Evolutionary conservation across 2,329 filamentous ascomycete species (phyloP), one percentile per base, ranked within the genome.

Genomic region (Arthrocladium fulminans): DNA sequence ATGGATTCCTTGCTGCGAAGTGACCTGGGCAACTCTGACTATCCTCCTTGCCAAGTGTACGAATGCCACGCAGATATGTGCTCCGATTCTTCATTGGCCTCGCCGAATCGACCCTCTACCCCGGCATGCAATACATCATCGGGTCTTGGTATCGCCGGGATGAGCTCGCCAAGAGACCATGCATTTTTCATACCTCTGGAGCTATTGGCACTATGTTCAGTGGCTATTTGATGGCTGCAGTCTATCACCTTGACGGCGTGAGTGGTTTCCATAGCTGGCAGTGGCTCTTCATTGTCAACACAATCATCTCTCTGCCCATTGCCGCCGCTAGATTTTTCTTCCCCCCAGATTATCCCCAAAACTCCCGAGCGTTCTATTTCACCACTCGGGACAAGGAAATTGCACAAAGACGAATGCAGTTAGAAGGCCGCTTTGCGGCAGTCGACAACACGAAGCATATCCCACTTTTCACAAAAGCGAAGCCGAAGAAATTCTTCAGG

Each of bases 401-500:
- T 3, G 69, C 72, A 0, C 65, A 68, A 46, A 70, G 70, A 52
- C 63, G 75, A 22, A 77, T 78, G 73, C 54, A 70, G 51, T 57
- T 71, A 3, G 73, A 75, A 60, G 71, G 73, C 15, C 62, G 74
- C 9, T 61, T 68, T 51, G 60, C 66, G 13, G 17, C 19, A 60
- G 20, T 22, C 17, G 17, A 25, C 6, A 20, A 24, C 9, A 12
- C 39, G n/a, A n/a, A n/a, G n/a, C n/a, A n/a, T n/a, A n/a, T n/a
- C n/a, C 60, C 64, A 38, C 70, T 71, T 0, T 75, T 73, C 53
- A 74, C 71, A 0, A 66, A 63, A 45, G 59, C 63, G 2, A 83
- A 80, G 62, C 57, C 84, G 32, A 72, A 70, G 61, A 76, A 74
- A 56, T 83, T 84, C 15, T 75, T 83, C 49, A 69, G 70, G 0